phyloP scores from a whole-genome alignment of 1,139 yeast genomes.

The Yamadazyma mexicana region DNA sequence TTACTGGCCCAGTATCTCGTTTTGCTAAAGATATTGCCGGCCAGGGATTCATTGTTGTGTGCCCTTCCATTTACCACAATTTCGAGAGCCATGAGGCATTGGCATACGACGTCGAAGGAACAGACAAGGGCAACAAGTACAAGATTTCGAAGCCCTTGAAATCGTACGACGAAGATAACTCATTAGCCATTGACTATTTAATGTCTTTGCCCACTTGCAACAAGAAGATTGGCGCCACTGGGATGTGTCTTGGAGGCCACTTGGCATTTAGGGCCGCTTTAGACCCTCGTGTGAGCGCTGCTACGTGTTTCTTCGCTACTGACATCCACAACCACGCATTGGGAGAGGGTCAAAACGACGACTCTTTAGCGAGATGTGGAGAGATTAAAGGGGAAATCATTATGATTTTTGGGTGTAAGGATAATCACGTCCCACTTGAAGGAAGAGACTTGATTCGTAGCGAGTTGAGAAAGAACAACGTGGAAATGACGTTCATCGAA shows the following conservation, averaged over 20 bases:
- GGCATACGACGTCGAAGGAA: constrained; percentile 70
- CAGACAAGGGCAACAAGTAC: constrained; percentile 71
- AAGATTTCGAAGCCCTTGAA: constrained; percentile 66
- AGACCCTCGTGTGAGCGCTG: constrained; percentile 64
- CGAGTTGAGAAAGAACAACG: constrained; percentile 58
- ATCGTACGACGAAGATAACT: constrained; percentile 77
- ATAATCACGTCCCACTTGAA: constrained; percentile 76
- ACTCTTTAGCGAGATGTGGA: constrained; percentile 57
- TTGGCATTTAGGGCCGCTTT: constrained; percentile 73
- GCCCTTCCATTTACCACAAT: constrained; percentile 80
- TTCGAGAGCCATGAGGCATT: constrained; percentile 64
- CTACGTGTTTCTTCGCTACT: constrained; percentile 79
- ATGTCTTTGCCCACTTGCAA: constrained; percentile 59
- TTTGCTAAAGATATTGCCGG: constrained; percentile 79
- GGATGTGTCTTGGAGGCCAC: constrained; percentile 89
- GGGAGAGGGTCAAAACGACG: constrained; percentile 64
- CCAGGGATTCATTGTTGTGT: constrained; percentile 74
- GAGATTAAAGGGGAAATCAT: constrained; percentile 62
- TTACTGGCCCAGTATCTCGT: constrained; percentile 74
- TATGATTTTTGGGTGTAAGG: constrained; percentile 75
- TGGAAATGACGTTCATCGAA: constrained; percentile 70
- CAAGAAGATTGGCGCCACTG: constrained; percentile 78
- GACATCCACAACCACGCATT: constrained; percentile 70
- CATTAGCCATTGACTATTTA: constrained; percentile 63
- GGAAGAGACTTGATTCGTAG: constrained; percentile 74